Conservation (phyloP, 108 stramenopile species). For the Mediolabrus comicus region DNA sequence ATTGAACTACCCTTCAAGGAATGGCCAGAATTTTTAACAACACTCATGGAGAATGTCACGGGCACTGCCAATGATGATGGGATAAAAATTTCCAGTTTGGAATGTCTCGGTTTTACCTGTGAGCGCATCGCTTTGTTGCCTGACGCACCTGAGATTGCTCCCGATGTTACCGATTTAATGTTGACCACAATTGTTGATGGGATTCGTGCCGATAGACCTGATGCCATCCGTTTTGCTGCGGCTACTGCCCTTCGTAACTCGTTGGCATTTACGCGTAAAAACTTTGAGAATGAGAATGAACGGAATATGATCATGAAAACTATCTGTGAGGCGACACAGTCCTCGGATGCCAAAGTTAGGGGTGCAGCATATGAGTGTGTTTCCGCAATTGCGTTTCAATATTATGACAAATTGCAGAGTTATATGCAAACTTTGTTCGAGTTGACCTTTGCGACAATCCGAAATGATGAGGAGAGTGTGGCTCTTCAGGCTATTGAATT, state of each 20-base stretch:
- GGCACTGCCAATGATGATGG: slow-evolving; percentile 47
- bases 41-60: slow-evolving; percentile 79
- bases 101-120: slow-evolving; percentile 95
- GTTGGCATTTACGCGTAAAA: slow-evolving; percentile 84
- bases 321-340: slow-evolving; percentile 91
- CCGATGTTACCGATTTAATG: slow-evolving; percentile 87
- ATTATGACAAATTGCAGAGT: slow-evolving; percentile 89
- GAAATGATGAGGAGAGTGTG: slow-evolving; percentile 80
- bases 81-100: slow-evolving; percentile 85
- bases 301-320: slow-evolving; percentile 94
- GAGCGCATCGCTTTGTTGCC: slow-evolving; percentile 67
- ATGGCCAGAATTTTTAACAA: slow-evolving; percentile 84
- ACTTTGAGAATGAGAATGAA: slow-evolving; percentile 91
- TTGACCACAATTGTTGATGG: slow-evolving; percentile 96
- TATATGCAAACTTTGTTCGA: slow-evolving; percentile 94
- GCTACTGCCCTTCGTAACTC: slow-evolving; percentile 89
- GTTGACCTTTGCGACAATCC: slow-evolving; percentile 85
- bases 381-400: slow-evolving; percentile 82
- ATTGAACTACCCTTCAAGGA: slow-evolving; percentile 82
- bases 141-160: slow-evolving; percentile 65
- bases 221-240: slow-evolving; percentile 85
- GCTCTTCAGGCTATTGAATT: slow-evolving; percentile 93
- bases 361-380: slow-evolving; percentile 90
- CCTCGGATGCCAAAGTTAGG: slow-evolving; percentile 67
- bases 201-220: slow-evolving; percentile 78